Evolutionary conservation across 495 filamentous ascomycete species (phyloP).

Genomic region (Clohesyomyces aquaticus): DNA sequence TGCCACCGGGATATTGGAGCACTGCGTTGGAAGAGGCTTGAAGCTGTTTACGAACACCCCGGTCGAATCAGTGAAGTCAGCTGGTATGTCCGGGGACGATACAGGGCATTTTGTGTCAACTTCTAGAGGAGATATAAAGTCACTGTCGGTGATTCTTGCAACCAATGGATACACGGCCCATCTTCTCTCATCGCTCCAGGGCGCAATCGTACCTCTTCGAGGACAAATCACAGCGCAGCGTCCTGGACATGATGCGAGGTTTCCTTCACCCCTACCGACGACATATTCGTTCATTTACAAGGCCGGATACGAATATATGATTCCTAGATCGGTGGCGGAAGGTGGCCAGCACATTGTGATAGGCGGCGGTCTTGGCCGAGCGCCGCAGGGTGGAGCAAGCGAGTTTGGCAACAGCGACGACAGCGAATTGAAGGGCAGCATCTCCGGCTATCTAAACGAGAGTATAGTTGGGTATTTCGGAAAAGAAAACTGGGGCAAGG

Average conservation of each 20-base stretch:
- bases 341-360: constrained; percentile 68
- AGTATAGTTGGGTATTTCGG: constrained; percentile 60
- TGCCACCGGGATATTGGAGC: constrained; percentile 60
- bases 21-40: constrained; percentile 57
- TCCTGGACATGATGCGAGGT: constrained; percentile 52
- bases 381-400: constrained; percentile 51
- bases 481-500: constrained; percentile 58
- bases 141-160: constrained; percentile 64
- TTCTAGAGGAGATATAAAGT: constrained; percentile 56
- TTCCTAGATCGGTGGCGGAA: constrained; percentile 56
- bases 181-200: constrained; percentile 59
- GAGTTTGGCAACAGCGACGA: constrained; percentile 64
- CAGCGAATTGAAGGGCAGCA: constrained; percentile 56
- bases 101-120: constrained; percentile 56
- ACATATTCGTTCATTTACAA: constrained; percentile 68
- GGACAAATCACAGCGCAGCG: constrained; percentile 69
- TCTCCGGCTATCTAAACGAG: constrained; percentile 57
- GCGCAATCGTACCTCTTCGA: constrained; percentile 67
- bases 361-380: constrained; percentile 64
- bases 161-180: constrained; percentile 73
- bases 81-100: constrained; percentile 10
- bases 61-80: constrained; percentile 49
- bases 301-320: constrained; percentile 68
- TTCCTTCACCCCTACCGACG: constrained; percentile 48
- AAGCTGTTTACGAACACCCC: constrained; percentile 67